Base-by-base conservation (phyloP, 2,329 filamentous ascomycete species). In the Cercospora sesami region DNA sequence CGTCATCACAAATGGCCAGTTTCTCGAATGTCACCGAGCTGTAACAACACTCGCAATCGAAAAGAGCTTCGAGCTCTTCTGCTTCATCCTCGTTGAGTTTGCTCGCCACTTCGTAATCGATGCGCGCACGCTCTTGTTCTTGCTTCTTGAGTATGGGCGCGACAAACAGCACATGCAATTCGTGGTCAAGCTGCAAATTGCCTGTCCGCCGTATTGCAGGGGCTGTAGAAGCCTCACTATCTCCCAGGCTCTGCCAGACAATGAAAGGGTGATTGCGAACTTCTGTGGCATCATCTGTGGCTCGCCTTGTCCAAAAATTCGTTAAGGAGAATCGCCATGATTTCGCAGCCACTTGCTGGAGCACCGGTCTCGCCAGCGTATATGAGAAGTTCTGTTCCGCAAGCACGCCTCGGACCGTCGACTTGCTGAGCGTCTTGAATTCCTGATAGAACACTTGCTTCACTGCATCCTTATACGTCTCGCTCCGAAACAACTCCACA, bases 341-440 rank as follows among this genome's bases (percentile, higher is more conserved):
- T 77, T 89, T 91, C 55, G 87, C 86, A 6, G 89, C 89, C 12
- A 94, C 80, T 1, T 84, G 85, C 63, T 91, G 86, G 16, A 95
- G 85, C 1, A 89, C 91, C 16, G 86, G 86, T 39, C 91, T 86
- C 12, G 91, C 89, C 31, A 89, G 86, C 23, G 90, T 87, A 74
- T 94, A 95, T 8, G 89, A 91, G 79, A 91, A 89, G 79, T 95
- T 95, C 75, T 86, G 88, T 78, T 95, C 92, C 60, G 91, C 91
- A 59, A 95, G 85, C 7, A 95, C 91, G 8, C 90, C 91, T 75
- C 89, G 88, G 79, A 94, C 90, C 3, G 91, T 89, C 1, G 90
- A 91, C 67, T 87, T 86, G 12, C 90, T 89, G 51, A 94, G 81
- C 21, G 89, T 90, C 74, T 88, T 90, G 81, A 94, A 95, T 79